Percentiles rank a stretch among this genome's conserved stretches.
These are phyloP conservation scores for Moesziomyces sp. DNA, from an alignment of 1,284 basidiomycete genomes.

Conservation along the genomic window DNA sequence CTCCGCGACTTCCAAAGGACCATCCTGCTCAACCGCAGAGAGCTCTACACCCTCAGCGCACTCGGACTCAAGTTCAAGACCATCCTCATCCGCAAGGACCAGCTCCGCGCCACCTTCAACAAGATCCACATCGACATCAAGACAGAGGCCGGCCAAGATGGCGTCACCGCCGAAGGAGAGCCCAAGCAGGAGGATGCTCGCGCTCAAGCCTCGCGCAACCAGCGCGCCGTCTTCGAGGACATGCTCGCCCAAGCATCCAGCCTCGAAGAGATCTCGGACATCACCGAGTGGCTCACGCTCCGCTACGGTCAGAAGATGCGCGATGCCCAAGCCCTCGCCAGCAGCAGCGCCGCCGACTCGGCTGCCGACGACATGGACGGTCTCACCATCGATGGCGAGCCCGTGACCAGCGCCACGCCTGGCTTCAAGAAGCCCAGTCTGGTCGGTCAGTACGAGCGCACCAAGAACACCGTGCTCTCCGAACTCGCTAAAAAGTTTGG, in stretches of 20 bases:
- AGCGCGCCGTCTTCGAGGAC: constrained; percentile 46
- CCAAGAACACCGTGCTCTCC: constrained; percentile 81
- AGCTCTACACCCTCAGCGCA: constrained; percentile 74
- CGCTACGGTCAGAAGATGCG: constrained; percentile 74
- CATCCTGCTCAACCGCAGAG: constrained; percentile 58
- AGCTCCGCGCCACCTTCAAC: constrained; percentile 57
- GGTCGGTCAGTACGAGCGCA: constrained; percentile 84
- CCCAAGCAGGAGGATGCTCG: constrained; percentile 4
- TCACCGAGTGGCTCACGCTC: constrained; percentile 89
- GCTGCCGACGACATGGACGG: constrained; percentile 70
- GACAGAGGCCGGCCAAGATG: constrained; percentile 78
- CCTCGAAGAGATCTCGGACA: constrained; percentile 90
- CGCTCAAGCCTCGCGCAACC: constrained; percentile 15
- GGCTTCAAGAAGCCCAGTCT: constrained; percentile 82
- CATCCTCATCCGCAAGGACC: constrained; percentile 59
- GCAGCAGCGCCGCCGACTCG: constrained; percentile 78
- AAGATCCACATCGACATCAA: constrained; percentile 71
- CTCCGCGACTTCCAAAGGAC: constrained; percentile 39
- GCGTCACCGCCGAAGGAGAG: constrained; percentile 68
- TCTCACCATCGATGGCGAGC: constrained; percentile 32
- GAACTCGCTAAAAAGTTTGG: constrained; percentile 84
- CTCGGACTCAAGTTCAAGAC: constrained; percentile 70
- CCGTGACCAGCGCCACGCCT: constrained; percentile 65
- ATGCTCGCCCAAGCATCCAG: constrained; percentile 69
- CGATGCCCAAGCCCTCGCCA: constrained; percentile 70